Evolutionary conservation across 139 green algal species (phyloP).

Genomic region (Chlamydomonas sp.): DNA sequence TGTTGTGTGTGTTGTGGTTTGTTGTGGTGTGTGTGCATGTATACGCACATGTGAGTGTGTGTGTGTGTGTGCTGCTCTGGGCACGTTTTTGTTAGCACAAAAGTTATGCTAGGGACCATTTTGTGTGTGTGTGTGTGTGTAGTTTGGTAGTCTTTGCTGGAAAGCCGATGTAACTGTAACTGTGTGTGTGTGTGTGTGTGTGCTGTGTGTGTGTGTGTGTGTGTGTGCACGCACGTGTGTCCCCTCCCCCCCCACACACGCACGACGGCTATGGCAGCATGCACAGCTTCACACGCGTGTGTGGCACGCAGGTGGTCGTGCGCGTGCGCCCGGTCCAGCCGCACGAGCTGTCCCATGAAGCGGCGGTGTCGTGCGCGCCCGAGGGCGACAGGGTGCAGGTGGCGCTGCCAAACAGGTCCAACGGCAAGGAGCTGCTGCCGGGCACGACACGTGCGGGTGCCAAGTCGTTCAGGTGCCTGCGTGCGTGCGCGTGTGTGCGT

Average conservation of each 20-base stretch:
- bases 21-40: neutral
- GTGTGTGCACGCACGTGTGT: too few species aligned
- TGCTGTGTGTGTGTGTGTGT: too few species aligned
- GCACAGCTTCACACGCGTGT: too few species aligned
- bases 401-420: slow-evolving; percentile 15
- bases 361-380: slow-evolving; percentile 42
- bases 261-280: too few species aligned
- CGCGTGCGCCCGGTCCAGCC: slow-evolving; percentile 48
- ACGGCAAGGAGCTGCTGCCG: slow-evolving; percentile 15
- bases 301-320: slow-evolving; percentile 55
- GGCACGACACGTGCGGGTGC: slow-evolving; percentile 8
- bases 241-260: too few species aligned
- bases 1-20: slow-evolving; percentile 10
- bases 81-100: neutral
- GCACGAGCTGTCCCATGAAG: slow-evolving; percentile 34
- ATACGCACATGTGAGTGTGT: neutral
- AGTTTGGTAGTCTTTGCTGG: too few species aligned
- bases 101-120: too few species aligned
- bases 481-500: neutral
- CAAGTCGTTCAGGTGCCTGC: slow-evolving; percentile 7
- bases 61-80: neutral
- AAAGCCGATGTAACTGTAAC: too few species aligned
- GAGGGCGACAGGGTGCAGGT: slow-evolving; percentile 43
- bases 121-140: too few species aligned
- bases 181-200: too few species aligned